phyloP scores from a whole-genome alignment of 257 asterid genomes.

The Lavandula angustifolia region DNA sequence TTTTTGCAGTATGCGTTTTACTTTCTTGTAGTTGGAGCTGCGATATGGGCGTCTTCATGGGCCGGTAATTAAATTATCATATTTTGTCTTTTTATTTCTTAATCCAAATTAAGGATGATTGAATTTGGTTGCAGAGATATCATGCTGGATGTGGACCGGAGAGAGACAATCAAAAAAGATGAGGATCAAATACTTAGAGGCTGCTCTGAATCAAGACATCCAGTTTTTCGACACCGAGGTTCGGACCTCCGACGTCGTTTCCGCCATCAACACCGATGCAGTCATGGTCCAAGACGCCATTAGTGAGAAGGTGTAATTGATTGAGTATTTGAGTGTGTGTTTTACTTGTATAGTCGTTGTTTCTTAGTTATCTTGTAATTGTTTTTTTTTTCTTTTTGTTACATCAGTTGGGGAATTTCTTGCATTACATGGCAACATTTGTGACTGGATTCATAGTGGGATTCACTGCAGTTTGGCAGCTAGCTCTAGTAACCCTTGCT shows the following conservation, averaged over 20 bases:
- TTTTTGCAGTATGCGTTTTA: conserved; percentile 88
- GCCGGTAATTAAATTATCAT: conserved; percentile 51
- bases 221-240: conserved; percentile 82
- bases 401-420: conserved; percentile 84
- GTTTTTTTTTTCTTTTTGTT: background rate
- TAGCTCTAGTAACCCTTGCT: conserved; percentile 79
- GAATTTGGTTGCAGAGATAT: conserved; percentile 65
- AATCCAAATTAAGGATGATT: background rate
- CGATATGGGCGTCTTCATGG: conserved; percentile 98
- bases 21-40: conserved; percentile 97
- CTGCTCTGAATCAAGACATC: conserved; percentile 86
- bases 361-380: background rate
- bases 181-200: conserved; percentile 81
- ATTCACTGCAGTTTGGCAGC: conserved; percentile 88
- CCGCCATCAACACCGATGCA: conserved; percentile 87
- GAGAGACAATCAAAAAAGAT: conserved; percentile 88
- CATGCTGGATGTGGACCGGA: conserved; percentile 99
- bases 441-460: conserved; percentile 93
- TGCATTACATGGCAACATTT: conserved; percentile 94
- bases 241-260: conserved; percentile 88
- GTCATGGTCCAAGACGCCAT: conserved; percentile 94
- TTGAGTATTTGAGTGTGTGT: too few relatives aligned
- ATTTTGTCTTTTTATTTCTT: background rate
- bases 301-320: conserved; percentile 90
- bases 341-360: background rate